Evolutionary conservation across 345 rosid species (phyloP), one percentile per base, ranked within the genome.

Genomic region (Camelina sativa): DNA sequence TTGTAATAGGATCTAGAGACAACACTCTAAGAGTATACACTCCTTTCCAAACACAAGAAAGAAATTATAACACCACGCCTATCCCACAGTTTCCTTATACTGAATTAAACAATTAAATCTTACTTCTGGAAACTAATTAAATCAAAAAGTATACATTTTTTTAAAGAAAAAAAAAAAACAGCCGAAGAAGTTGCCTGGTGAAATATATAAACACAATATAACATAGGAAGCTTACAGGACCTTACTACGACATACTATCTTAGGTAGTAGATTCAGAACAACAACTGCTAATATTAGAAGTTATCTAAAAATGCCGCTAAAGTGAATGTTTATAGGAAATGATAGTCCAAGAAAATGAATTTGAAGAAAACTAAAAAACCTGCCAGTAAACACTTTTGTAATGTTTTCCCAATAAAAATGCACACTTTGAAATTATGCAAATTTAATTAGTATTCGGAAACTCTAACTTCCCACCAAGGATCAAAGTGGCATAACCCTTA

Each of bases 221-320:
- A 54, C 41, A 67, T 17, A 59, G 34, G 59, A 67, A 32, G 57
- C 53, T 53, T 22, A 43, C 35, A 70, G 16, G 22, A 28, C 64
- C 40, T 11, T 53, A 54, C 6, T 13, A 71, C 7, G 34, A 57
- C 51, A 65, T 48, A 40, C 63, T 65, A 65, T 71, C 62, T 51
- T 30, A 51, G 43, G 57, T 38, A 38, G 41, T 38, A 77, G 23
- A 56, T 8, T 56, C 30, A 32, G n/a, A 65, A 62, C 15, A 41
- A 43, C 19, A 51, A 66, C 69, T 72, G 59, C 73, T 72, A 72
- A 60, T 50, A 32, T 72, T 44, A 78, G 77, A 72, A 66, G 47
- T 12, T 4, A 64, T 32, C 41, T 3, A 43, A 20, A 20, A 51
- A 9, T 2, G 57, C 16, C 48, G 38, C 9, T 30, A 37, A 35